Base-by-base conservation (phyloP, 139 green algal species). In the Chlamydomonas sphaeroides region DNA sequence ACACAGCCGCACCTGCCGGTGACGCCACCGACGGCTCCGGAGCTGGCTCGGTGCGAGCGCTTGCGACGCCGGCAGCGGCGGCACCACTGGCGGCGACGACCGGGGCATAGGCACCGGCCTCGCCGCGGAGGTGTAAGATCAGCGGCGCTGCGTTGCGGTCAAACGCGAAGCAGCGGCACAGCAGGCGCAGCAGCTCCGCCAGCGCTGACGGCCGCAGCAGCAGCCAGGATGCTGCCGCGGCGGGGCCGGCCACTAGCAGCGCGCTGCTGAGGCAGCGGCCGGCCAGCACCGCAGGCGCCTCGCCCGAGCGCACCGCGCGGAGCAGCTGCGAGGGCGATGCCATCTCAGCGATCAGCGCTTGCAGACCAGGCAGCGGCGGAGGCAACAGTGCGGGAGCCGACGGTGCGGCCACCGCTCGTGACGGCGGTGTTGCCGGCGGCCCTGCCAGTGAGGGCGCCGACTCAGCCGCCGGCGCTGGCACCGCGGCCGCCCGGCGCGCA, bases 141-240 rank as follows among this genome's bases (percentile, higher is more conserved):
- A 92, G 78, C 21, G 80, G 76, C 0, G 90, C 92, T 8, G 68
- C 63, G 6, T 65, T 80, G 5, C 75, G 83, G 14, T 95, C 91
- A 35, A 94, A 91, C 3, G 84, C 80, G 61, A 96, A 91, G 33
- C 80, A 85, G 33, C 80, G 59, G n/a, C 83, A 71, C n/a, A 95
- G 84, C 0, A 49, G 57, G 0, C 28, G 30, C 7, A 84, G 36
- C 42, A 93, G 67, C 30, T 78, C 65, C 4, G 57, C 18, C 26
- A 92, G 87, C 5, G 57, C 66, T 0, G 84, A 36, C 15, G 92
- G 88, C 61, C 85, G 84, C 21, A 84, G 42, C 42, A 95, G 48
- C 56, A 95, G 62, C 15, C 62, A 67, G 33, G n/a, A 42, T 0
- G 80, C 71, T 33, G 90, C 69, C 41, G 53, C 61, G n/a, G 26